These are phyloP conservation scores for Trichothecium sympodiale DNA, from an alignment of 2,329 filamentous ascomycete genomes.

Conservation along the genomic window DNA sequence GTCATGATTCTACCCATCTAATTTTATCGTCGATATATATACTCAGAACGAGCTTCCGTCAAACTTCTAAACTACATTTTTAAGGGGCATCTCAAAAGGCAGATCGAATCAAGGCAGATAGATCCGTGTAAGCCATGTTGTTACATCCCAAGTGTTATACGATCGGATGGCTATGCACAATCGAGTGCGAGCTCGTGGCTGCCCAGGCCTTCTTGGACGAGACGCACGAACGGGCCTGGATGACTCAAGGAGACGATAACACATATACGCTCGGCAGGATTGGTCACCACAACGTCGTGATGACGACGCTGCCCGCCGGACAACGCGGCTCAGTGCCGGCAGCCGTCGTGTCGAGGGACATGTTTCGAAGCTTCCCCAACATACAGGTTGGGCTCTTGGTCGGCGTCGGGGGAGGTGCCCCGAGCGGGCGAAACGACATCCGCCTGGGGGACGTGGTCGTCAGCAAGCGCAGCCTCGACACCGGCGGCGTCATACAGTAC, in stretches of 20 bases:
- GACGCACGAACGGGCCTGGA: slow-evolving; percentile 18
- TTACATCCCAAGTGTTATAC: too few relatives aligned
- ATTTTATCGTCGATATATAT: too few relatives aligned
- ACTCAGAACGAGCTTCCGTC: too few relatives aligned
- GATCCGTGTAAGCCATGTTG: too few relatives aligned
- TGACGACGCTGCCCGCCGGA: slow-evolving; percentile 8
- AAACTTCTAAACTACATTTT: too few relatives aligned
- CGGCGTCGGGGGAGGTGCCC: slow-evolving; percentile 23
- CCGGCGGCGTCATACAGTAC: slow-evolving; percentile 7
- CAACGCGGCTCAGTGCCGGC: slow-evolving; percentile 9
- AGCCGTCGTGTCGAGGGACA: slow-evolving; percentile 14
- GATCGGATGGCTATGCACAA: slow-evolving; percentile 32
- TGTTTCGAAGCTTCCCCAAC: slow-evolving; percentile 18
- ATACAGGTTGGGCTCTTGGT: slow-evolving; percentile 19
- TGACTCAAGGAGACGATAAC: slow-evolving; percentile 6
- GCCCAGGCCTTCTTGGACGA: slow-evolving; percentile 27
- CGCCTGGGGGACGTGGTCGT: slow-evolving; percentile 17
- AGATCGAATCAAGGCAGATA: too few relatives aligned
- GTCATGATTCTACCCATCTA: too few relatives aligned
- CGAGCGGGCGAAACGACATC: slow-evolving; percentile 21
- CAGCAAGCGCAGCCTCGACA: slow-evolving; percentile 3
- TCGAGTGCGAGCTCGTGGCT: slow-evolving; percentile 23
- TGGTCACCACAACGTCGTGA: slow-evolving; percentile 10
- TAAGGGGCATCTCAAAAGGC: too few relatives aligned
- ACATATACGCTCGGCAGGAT: slow-evolving; percentile 9